Percentiles rank a stretch among this genome's conserved stretches.
Evolutionary conservation across 2,329 filamentous ascomycete genomes (phyloP).

Genomic region (Colletotrichum camelliae): DNA sequence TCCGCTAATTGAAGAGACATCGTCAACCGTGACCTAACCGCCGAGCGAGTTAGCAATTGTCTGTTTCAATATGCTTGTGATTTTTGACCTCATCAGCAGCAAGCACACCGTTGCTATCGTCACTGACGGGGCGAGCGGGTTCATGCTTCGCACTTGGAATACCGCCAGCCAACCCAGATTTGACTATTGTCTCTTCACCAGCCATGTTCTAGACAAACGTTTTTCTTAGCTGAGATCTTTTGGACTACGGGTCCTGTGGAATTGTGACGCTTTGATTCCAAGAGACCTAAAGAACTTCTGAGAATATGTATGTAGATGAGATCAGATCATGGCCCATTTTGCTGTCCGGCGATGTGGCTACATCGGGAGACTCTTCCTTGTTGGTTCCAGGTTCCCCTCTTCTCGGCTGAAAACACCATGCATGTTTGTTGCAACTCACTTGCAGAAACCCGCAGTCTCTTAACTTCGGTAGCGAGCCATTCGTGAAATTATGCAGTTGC

Average conservation of each 20-base stretch:
- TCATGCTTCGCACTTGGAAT: too few species aligned
- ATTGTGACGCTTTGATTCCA: neutral
- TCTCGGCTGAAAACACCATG: neutral
- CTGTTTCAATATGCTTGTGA: neutral
- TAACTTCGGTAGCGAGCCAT: neutral
- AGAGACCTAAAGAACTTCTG: neutral
- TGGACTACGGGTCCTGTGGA: too few species aligned
- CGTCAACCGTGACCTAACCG: neutral
- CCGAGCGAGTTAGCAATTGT: neutral
- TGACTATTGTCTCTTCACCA: neutral
- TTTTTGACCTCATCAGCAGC: neutral
- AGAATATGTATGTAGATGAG: neutral
- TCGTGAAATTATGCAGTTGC: neutral
- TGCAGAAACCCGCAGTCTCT: neutral
- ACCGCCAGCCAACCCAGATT: neutral
- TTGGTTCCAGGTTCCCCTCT: neutral
- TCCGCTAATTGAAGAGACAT: neutral
- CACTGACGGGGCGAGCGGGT: neutral
- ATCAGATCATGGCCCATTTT: neutral
- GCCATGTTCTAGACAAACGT: neutral
- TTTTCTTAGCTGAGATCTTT: too few species aligned
- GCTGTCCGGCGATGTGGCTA: neutral
- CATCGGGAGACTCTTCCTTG: neutral
- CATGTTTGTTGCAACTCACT: neutral
- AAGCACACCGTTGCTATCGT: neutral